phyloP scores from a whole-genome alignment of 352 stramenopile genomes.

The Bremia lactucae region DNA sequence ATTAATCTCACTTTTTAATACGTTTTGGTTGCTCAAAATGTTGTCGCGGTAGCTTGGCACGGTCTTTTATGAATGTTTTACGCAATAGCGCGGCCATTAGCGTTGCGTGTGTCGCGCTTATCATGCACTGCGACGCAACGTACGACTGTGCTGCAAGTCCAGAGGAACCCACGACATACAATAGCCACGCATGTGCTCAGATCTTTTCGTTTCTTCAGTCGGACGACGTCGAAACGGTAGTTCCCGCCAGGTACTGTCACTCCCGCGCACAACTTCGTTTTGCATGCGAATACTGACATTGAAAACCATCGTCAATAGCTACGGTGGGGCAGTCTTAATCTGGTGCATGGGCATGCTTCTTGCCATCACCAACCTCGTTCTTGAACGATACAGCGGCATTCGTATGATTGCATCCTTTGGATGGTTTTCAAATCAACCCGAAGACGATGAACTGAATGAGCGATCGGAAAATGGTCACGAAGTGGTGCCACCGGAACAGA shows the following conservation, averaged over 20 bases:
- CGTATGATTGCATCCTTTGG: slow-evolving; percentile 68
- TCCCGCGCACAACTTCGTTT: no score
- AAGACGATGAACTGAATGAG: slow-evolving; percentile 33
- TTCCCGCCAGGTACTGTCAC: slow-evolving; percentile 41
- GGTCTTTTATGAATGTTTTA: slow-evolving; percentile 72
- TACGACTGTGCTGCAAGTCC: slow-evolving; percentile 26
- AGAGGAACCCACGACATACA: slow-evolving; percentile 47
- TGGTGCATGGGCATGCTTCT: slow-evolving; percentile 75
- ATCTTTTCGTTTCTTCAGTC: slow-evolving; percentile 62
- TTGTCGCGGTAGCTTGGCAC: slow-evolving; percentile 28
- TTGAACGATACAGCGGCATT: slow-evolving; percentile 71
- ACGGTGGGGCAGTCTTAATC: slow-evolving; percentile 70
- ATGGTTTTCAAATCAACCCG: slow-evolving; percentile 44
- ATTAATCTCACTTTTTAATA: neutral
- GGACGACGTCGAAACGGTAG: slow-evolving; percentile 34
- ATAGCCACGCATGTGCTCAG: slow-evolving; percentile 66
- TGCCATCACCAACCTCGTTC: slow-evolving; percentile 76
- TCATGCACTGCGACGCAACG: slow-evolving; percentile 69
- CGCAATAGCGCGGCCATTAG: slow-evolving; percentile 78
- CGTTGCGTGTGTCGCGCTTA: slow-evolving; percentile 69
- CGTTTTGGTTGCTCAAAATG: neutral
- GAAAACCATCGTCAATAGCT: no score
- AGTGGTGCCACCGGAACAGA: slow-evolving; percentile 55
- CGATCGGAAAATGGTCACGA: slow-evolving; percentile 38
- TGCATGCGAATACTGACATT: no score